Evolutionary conservation across 2,329 filamentous ascomycete genomes (phyloP), one percentile per base, ranked within the genome.

Genomic region (Alternaria gansuensis): DNA sequence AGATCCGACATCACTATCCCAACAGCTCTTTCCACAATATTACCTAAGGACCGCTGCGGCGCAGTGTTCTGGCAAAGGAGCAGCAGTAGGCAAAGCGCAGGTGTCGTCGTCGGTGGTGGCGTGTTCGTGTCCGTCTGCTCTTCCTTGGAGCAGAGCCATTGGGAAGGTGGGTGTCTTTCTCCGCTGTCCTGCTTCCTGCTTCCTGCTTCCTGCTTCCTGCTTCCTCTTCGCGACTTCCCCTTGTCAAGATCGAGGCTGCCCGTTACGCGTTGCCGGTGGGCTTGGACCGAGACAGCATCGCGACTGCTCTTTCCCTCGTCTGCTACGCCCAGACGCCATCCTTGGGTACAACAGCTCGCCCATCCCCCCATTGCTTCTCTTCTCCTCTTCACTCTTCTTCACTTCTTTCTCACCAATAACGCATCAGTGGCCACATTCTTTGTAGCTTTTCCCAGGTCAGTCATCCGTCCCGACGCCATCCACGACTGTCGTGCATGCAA

Each of bases 381-480:
- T 48, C 45, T 67, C 64, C 64, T 65, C 60, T 68, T 66, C 64
- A 68, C 71, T 70, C 66, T 69, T 70, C 72, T 70, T 68, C 73
- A 76, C 74, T 75, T 74, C 74, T 74, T 75, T 72, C 70, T 75
- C 71, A 75, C 74, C 67, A 76, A 59, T 76, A 77, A 77, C 75
- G 72, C 72, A 75, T 78, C 75, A 77, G 75, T 77, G 76, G 71
- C 74, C 75, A 76, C 76, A 78, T 78, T 78, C 76, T 78, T 78
- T 77, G 75, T 77, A 78, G 76, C 76, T 77, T 77, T 78, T 72
- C 73, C 69, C 73, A 75, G 75, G 75, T 77, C 62, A 63, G 75
- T 66, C 57, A 46, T 51, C 39, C 51, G 14, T 56, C 45, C 34
- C 51, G 36, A 37, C 45, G 29, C 59, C 51, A 41, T 54, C 34